Evolutionary conservation across 352 stramenopile genomes (phyloP).

Genomic region (Phytopythium boreale): DNA sequence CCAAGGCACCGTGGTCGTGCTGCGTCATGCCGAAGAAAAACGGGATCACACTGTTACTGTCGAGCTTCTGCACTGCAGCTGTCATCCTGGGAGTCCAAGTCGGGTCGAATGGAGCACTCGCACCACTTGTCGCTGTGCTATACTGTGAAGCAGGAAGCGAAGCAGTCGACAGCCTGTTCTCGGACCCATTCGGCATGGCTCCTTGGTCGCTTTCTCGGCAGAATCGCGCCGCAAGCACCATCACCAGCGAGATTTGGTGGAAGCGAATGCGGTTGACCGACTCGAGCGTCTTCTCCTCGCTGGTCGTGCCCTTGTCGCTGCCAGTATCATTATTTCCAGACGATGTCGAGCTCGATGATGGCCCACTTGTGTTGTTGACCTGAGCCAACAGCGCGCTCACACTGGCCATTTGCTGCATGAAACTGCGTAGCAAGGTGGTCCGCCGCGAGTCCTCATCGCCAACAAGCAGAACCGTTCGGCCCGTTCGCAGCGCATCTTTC

Average conservation of each 20-base stretch:
- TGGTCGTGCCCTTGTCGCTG: background rate
- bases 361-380: too few species aligned
- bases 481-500: conserved; percentile 36
- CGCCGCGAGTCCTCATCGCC: conserved; percentile 21
- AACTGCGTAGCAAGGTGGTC: conserved; percentile 35
- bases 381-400: background rate
- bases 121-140: background rate
- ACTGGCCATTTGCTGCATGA: conserved; percentile 25
- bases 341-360: background rate
- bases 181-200: background rate
- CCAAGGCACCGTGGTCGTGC: conserved; percentile 12
- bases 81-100: background rate
- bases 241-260: conserved; percentile 42
- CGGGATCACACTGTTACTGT: conserved; percentile 26
- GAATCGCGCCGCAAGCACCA: conserved; percentile 27
- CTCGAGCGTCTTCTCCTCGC: conserved; percentile 19
- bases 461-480: conserved; percentile 30
- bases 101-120: background rate
- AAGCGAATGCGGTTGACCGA: conserved; percentile 46
- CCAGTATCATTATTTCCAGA: background rate
- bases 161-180: background rate
- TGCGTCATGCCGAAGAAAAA: conserved; percentile 45
- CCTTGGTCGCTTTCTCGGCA: conserved; percentile 8
- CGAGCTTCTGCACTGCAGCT: background rate
- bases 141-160: background rate